Conservation (phyloP, 2,329 filamentous ascomycete genomes). For the Trichoderma simmonsii region DNA sequence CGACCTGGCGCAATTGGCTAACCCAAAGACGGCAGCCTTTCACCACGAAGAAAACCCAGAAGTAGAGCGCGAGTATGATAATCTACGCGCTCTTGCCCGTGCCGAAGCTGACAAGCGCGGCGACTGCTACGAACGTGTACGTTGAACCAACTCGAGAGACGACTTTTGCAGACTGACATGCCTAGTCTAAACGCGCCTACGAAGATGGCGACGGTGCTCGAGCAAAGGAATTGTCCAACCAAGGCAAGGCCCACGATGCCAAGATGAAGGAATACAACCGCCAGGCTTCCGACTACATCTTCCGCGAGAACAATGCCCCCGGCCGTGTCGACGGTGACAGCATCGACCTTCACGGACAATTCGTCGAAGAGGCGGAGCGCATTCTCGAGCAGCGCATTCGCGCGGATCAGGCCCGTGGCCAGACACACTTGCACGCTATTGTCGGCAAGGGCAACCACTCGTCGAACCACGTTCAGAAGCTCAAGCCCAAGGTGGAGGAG, state of each 20-base stretch:
- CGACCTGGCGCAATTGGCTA: background rate
- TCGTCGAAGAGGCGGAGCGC: slow-evolving; percentile 89
- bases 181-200: slow-evolving; percentile 67
- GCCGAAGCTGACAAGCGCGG: slow-evolving; percentile 76
- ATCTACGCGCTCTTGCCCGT: slow-evolving; percentile 77
- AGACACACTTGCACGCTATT: slow-evolving; percentile 87
- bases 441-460: slow-evolving; percentile 95
- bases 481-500: slow-evolving; percentile 91
- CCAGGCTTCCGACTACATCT: slow-evolving; percentile 90
- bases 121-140: slow-evolving; percentile 70
- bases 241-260: slow-evolving; percentile 79
- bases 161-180: background rate
- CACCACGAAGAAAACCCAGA: slow-evolving; percentile 65
- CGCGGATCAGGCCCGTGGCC: slow-evolving; percentile 68
- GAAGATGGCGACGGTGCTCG: slow-evolving; percentile 72
- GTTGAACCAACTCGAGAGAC: slow-evolving; percentile 23
- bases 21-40: slow-evolving; percentile 56
- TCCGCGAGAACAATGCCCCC: slow-evolving; percentile 85
- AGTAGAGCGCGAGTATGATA: slow-evolving; percentile 86
- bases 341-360: slow-evolving; percentile 93
- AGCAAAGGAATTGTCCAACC: slow-evolving; percentile 80
- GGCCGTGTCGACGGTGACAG: slow-evolving; percentile 74
- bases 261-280: slow-evolving; percentile 87
- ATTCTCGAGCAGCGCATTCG: slow-evolving; percentile 84
- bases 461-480: slow-evolving; percentile 77